These are phyloP conservation scores for Suhomyces sp. DNA, from an alignment of 805 yeast genomes.

Conservation along the genomic window DNA sequence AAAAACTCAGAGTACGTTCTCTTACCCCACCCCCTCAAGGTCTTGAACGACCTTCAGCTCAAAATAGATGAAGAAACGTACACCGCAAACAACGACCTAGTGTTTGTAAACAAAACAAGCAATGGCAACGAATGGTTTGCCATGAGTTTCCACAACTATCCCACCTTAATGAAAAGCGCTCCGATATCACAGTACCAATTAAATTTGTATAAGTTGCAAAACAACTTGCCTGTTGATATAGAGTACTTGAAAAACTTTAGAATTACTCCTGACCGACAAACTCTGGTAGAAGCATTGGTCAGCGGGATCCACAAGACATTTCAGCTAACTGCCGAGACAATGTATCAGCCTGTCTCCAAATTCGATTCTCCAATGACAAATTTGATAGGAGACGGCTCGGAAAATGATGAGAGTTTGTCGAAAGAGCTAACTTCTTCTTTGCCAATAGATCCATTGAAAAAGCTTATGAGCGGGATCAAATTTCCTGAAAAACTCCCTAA, in stretches of 20 bases:
- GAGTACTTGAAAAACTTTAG: constrained; percentile 18
- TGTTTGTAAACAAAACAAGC: constrained; percentile 67
- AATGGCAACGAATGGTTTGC: constrained; percentile 78
- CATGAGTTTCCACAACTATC: constrained; percentile 71
- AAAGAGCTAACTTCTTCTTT: background rate
- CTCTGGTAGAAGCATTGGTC: constrained; percentile 24
- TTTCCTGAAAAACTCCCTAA: constrained; percentile 19
- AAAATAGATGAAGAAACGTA: constrained; percentile 15
- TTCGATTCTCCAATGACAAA: constrained; percentile 18
- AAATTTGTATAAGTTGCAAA: constrained; percentile 25
- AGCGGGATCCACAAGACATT: constrained; percentile 37
- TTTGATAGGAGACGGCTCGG: constrained; percentile 24
- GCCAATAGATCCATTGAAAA: constrained; percentile 9
- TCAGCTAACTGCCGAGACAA: constrained; percentile 25
- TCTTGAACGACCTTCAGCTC: constrained; percentile 31
- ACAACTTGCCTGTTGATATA: constrained; percentile 13
- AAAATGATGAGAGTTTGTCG: background rate
- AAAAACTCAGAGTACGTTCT: constrained; percentile 40
- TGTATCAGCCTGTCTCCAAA: constrained; percentile 36
- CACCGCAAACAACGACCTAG: constrained; percentile 29
- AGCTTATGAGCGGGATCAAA: constrained; percentile 35
- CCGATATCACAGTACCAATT: constrained; percentile 65
- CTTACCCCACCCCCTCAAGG: constrained; percentile 67
- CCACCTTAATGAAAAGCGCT: constrained; percentile 77
- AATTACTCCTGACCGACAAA: constrained; percentile 11